Evolutionary conservation across 805 yeast genomes (phyloP), one percentile per base, ranked within the genome.

Genomic region (Wickerhamiella bombiphila): DNA sequence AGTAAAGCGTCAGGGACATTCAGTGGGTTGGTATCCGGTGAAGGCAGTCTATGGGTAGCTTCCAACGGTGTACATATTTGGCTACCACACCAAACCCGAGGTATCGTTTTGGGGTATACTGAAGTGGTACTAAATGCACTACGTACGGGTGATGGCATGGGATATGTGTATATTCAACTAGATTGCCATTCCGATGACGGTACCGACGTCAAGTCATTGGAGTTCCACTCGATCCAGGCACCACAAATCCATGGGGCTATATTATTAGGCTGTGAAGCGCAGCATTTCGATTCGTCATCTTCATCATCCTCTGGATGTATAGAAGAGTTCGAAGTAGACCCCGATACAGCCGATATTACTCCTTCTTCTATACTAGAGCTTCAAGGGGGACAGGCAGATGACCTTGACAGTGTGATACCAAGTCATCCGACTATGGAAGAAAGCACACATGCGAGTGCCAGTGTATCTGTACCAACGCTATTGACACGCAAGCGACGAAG

Each of bases 51-150:
- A 3, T 50, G 49, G 44, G 42, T 57, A 18, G 40, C 55, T 2
- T 47, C 55, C 7, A 42, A 52, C 22, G 51, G 48, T 6, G 30
- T 57, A 20, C 35, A 42, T 14, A 17, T 54, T 17, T 54, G 60
- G 59, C 6, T 39, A 15, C 33, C 45, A 4, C 39, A 38, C 9
- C 5, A 16, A 3, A 17, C 19, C 9, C 29, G 18, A 4, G 58
- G 57, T 4, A 14, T 42, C 15, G 20, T 41, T 7, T 40, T 55
- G 11, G 42, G 45, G n/a, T 50, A 51, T 31, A 46, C 33, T 6
- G 42, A 42, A 20, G 41, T 54, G 5, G 37, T 45, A 13, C 42
- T 53, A n/a, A 56, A 54, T 36, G 58, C 56, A 5, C n/a, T n/a
- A n/a, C n/a, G n/a, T n/a, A n/a, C n/a, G n/a, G n/a, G n/a, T n/a